Evolutionary conservation across 768 basidiomycete genomes (phyloP), one percentile per base, ranked within the genome.

Genomic region (Russula olivacea): DNA sequence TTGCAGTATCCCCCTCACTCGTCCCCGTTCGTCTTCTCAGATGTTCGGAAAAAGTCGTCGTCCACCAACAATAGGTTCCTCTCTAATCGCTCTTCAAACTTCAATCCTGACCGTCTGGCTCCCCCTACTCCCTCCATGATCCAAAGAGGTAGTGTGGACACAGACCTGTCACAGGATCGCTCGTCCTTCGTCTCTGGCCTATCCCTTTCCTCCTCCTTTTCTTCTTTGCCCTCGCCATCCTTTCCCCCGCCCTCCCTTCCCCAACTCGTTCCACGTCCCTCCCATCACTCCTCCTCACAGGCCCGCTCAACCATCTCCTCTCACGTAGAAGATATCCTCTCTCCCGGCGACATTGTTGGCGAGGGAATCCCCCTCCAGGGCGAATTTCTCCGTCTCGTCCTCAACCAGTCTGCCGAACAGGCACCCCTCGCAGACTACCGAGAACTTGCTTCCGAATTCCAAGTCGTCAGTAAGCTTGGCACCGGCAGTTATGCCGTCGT

Each of bases 401-500:
- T 81, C 25, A 74, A 78, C 63, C 74, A 74, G 66, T 71, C 74
- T 30, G 30, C 28, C 28, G 28, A 28, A 4, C 28, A 28, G 1
- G 72, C 70, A 34, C 67, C 72, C 28, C 72, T 73, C 25, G 71
- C 74, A 55, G 70, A 78, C 62, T 73, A 77, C 62, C 70, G 71
- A 64, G 78, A 79, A 61, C 83, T 84, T 21, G 86, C 85, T 17
- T 77, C 74, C 23, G 84, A 86, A 67, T 93, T 95, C 64, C 83
- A 93, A 77, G 93, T 98, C 72, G 83, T 95, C 68, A 79, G 89
- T 61, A 84, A 84, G 66, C 83, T 96, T 57, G 94, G 94, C 54
- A 86, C 89, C 0, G 94, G 94, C 68, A 89, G 87, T 65, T 97
- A 96, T 72, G 94, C 94, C 17, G 89, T 93, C 70, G 94, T 97